Base-by-base conservation (phyloP, 352 stramenopile species). In the Globisporangium alternatum region DNA sequence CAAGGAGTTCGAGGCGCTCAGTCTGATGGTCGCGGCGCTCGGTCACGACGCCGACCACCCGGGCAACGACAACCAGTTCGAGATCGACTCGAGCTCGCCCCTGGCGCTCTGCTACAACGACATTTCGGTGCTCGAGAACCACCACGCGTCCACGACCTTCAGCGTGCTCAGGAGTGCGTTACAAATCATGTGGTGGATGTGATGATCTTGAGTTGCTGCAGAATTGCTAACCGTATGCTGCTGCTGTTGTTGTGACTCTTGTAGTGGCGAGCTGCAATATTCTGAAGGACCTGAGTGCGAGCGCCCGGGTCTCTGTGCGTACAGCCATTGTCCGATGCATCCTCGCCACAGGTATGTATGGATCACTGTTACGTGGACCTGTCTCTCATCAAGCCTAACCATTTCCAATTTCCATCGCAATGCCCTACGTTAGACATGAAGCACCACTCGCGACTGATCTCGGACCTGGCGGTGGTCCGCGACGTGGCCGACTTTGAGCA, bases 51-150 rank as follows among this genome's bases (percentile, higher is more conserved):
- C 92, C 8, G 89, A 96, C 54, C 90, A 97, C 52, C 88, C 89
- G 1, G 90, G 89, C 13, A 91, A 94, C 64, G 87, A 93, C 73
- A 97, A 97, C 64, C 79, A 90, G 67, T 97, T 97, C 53, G 82
- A 97, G 67, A 77, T 96, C 28, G 83, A 92, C 60, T 89, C 83
- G 7, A 80, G 71, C 60, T 93, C 87, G 12, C 43, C 70, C 5
- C 72, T 97, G 13, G 90, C 90, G 7, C 70, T 96, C 15, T 90
- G 82, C 56, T 97, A 97, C 80, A 96, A 97, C 61, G 88, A 97
- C 68, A 81, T 89, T 13, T 94, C 86, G 3, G 90, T 97, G 25
- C 76, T 97, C 1, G 90, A 96, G 69, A 96, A 95, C 30, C 85
- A 96, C 62, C 88, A 97, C 58, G 77, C 83, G 37, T 83, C 83